These are phyloP conservation scores for Arachis monticola DNA, from an alignment of 331 rosid genomes.

Conservation along the genomic window DNA sequence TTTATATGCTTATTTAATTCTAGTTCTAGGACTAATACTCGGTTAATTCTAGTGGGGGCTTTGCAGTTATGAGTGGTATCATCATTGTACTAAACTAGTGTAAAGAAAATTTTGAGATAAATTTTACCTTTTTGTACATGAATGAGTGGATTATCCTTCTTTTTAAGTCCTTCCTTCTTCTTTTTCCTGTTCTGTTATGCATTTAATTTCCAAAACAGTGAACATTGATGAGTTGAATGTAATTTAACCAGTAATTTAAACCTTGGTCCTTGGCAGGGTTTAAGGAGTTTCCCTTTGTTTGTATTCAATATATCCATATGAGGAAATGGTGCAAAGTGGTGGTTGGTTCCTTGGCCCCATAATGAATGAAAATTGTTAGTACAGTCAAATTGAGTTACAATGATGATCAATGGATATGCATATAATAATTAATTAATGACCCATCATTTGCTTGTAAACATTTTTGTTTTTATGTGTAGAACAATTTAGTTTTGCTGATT, in stretches of 20 bases:
- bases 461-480: too few species aligned
- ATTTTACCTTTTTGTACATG: constrained; percentile 37
- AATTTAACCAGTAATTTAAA: constrained; percentile 11
- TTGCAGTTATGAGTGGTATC: constrained; percentile 43
- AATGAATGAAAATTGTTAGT: too few species aligned
- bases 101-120: constrained; percentile 62
- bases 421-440: too few species aligned
- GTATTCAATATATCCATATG: not conserved
- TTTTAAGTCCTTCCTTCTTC: not conserved
- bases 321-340: not conserved
- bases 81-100: constrained; percentile 62
- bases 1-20: constrained; percentile 51
- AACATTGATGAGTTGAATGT: constrained; percentile 2
- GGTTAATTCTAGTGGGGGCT: constrained; percentile 45
- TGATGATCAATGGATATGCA: too few species aligned
- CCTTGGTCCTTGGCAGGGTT: constrained; percentile 11
- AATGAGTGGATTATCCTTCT: constrained; percentile 31
- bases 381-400: too few species aligned
- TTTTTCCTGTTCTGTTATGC: not conserved
- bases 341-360: constrained; percentile 18
- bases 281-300: not conserved
- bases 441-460: too few species aligned
- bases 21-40: constrained; percentile 52
- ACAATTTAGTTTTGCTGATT: too few species aligned
- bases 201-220: constrained; percentile 1